Base-by-base conservation (phyloP, 2,329 filamentous ascomycete genomes). In the Botrytis tulipae region DNA sequence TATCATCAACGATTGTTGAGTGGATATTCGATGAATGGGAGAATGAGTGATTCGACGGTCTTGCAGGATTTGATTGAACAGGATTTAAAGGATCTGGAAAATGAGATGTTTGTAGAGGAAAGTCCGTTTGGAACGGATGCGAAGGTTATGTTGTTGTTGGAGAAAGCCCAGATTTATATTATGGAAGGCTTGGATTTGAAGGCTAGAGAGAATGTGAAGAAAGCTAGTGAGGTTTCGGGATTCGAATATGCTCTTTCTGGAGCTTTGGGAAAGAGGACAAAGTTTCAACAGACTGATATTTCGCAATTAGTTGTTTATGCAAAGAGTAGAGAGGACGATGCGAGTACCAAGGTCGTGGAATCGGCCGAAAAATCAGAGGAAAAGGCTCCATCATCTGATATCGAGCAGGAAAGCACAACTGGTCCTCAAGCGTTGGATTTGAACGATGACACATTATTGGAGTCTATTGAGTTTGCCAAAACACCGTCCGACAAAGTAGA, bases 291-390 rank as follows among this genome's bases (percentile, higher is more conserved):
- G 79, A 92, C 90, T 74, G 92, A 91, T 78, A 90, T 90, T 75
- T 97, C 94, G 78, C 96, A 99, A 82, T 86, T 99, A 42, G 92
- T 99, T 1, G 93, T 99, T 3, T 84, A 98, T 44, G 96, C 96
- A 0, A 94, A 90, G 81, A 98, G 95, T 80, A 85, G 85, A 10
- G 80, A 83, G 0, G 77, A 78, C 40, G 76, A 78, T 18, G 73
- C 74, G 0, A 73, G 74, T 22, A 65, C 61, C 5, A 67, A 72
- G 7, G 40, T 14, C 22, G 76, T 73, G 6, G 75, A 74, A 8
- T 60, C 73, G n/a, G 67, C 75, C 18, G 76, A 75, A 1, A 78
- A 75, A n/a, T 59, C 73, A 14, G 77, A 77, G 48, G 70, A 76
- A 25, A 74, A 70, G 5, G 73, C 57, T 22, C 40, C 63, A 12